Conservation (phyloP, 1,284 basidiomycete genomes). For the Cryptococcus sp. region DNA sequence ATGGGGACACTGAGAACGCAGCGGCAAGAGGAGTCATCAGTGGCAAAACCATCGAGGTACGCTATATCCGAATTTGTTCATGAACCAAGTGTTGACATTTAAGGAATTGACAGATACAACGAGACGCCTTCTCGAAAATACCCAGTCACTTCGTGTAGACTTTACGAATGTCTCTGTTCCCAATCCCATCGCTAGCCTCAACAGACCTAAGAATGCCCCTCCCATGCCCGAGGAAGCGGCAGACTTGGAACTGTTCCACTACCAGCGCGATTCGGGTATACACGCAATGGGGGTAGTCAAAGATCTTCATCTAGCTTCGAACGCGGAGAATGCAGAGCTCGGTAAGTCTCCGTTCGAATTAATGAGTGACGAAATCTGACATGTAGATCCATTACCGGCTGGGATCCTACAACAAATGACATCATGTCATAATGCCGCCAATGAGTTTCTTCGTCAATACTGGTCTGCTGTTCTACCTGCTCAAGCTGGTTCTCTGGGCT, state of each 20-base stretch:
- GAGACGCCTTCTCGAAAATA: conserved; percentile 7
- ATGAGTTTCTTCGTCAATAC: conserved; percentile 93
- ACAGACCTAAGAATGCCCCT: conserved; percentile 4
- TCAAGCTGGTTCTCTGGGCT: conserved; percentile 53
- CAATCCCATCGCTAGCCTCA: conserved; percentile 23
- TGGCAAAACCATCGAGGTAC: conserved; percentile 46
- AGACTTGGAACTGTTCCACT: conserved; percentile 19
- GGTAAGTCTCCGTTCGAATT: conserved; percentile 18
- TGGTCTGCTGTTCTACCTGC: conserved; percentile 86
- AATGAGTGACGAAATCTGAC: neutral
- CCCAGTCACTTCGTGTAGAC: conserved; percentile 19
- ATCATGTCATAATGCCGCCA: conserved; percentile 84
- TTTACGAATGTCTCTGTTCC: conserved; percentile 28
- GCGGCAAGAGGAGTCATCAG: conserved; percentile 27
- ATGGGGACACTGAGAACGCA: conserved; percentile 17
- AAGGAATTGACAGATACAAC: conserved; percentile 18
- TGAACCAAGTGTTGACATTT: neutral
- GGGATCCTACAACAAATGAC: conserved; percentile 72
- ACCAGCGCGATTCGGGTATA: conserved; percentile 31
- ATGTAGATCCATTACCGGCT: conserved; percentile 60
- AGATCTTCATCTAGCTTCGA: conserved; percentile 31
- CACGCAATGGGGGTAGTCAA: conserved; percentile 32
- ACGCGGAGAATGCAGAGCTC: conserved; percentile 30
- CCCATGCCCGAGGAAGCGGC: conserved; percentile 8
- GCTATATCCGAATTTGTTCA: conserved; percentile 32